Base-by-base conservation (phyloP, 768 basidiomycete genomes). In the Suillus luteus region DNA sequence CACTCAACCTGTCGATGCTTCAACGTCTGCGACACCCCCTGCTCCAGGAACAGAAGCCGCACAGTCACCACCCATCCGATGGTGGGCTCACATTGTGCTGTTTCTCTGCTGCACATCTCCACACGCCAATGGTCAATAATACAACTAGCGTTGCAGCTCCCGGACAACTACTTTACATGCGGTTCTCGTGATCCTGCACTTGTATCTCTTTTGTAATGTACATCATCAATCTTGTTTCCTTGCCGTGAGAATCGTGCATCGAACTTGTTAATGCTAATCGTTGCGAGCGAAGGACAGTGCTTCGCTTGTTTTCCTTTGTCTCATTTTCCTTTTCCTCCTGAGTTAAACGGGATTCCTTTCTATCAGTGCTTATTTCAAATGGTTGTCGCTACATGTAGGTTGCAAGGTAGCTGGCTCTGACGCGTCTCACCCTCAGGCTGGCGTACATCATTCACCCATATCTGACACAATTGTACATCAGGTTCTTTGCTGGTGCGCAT, bases 401-500 rank as follows among this genome's bases (percentile, higher is more conserved):
- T 31, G 31, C 31, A 31, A 31, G 31, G 31, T 31, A 31, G 31
- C 31, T 31, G 31, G 4, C 31, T 31, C 31, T 31, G 31, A 31
- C 31, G 31, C 31, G 3, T 31, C 31, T 31, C 31, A 31, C 31
- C 31, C 31, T 31, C 31, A 31, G 31, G 31, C 31, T 31, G 31
- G 31, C 3, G 31, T 31, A 31, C 31, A 35, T 11, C 68, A 7
- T 17, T 77, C 6, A 81, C 78, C 14, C 75, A 74, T 38, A 72
- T 82, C 67, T 76, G 80, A 17, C 31, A 31, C 31, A 31, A 31
- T 31, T 31, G 31, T 31, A 46, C 76, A 77, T 77, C 22, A 52
- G 31, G 35, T 55, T 37, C 27, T 11, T 44, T 44, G 43, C 43
- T 44, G 43, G 43, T 44, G 14, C 11, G 64, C 71, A 31, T 73